These are phyloP conservation scores for Albifimbria verrucaria DNA, from an alignment of 2,329 filamentous ascomycete genomes.

Conservation along the genomic window DNA sequence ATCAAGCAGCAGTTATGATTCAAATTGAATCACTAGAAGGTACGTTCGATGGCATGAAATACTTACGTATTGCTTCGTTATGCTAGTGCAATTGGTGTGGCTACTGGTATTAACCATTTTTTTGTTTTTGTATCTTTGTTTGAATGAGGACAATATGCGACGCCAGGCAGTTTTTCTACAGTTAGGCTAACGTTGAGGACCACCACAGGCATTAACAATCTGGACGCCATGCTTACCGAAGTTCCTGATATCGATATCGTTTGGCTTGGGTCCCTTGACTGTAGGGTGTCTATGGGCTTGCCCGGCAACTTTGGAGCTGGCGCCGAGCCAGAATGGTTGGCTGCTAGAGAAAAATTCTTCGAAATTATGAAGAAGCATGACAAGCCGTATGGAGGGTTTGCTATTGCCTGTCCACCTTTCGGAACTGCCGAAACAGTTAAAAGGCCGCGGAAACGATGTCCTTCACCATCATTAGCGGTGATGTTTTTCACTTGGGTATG, in stretches of 20 bases:
- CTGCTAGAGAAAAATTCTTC: conserved; percentile 32
- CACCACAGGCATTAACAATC: conserved; percentile 41
- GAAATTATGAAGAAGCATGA: conserved; percentile 41
- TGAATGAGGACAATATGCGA: too few relatives aligned
- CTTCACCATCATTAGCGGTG: conserved; percentile 16
- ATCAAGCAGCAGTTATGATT: conserved; percentile 45
- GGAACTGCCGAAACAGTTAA: conserved; percentile 19
- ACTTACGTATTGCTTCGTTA: too few relatives aligned
- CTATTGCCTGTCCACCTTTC: conserved; percentile 20
- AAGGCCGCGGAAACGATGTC: conserved; percentile 22
- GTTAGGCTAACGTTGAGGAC: too few relatives aligned
- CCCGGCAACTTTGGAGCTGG: conserved; percentile 26
- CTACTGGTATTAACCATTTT: not conserved
- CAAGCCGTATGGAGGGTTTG: conserved; percentile 36
- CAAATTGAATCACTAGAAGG: conserved; percentile 40
- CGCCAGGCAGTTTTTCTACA: too few relatives aligned
- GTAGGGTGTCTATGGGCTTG: conserved; percentile 41
- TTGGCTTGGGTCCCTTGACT: conserved; percentile 44
- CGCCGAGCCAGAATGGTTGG: conserved; percentile 39
- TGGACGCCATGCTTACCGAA: conserved; percentile 46
- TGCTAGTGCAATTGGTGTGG: too few relatives aligned
- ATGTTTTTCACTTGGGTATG: conserved; percentile 17
- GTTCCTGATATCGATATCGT: conserved; percentile 43
- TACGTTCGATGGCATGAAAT: too few relatives aligned
- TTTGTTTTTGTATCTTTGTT: not conserved